Evolutionary conservation across 2,329 filamentous ascomycete species (phyloP), one percentile per base, ranked within the genome.

Genomic region (Arthrinium puccinioides): DNA sequence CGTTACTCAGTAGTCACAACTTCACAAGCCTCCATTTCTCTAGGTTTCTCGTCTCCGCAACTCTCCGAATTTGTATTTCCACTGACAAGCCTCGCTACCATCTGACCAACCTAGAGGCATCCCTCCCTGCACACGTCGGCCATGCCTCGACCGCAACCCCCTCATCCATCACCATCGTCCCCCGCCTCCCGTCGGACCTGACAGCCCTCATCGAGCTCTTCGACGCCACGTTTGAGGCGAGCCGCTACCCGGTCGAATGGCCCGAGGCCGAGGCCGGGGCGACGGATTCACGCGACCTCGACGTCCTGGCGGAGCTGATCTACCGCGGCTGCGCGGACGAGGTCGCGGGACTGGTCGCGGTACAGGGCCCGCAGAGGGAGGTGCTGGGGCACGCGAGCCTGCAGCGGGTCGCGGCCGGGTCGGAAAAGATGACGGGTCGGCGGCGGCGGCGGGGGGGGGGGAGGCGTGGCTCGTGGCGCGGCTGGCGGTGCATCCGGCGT

Each of bases 341-440:
- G 20, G 5, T 16, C n/a, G 20, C 31, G 13, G 23, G 13, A 8
- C 8, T 25, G 9, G 23, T 33, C 20, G 14, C 31, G 9, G 21
- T 11, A 15, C n/a, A 20, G 14, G 20, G 9, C 23, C 23, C 23
- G 28, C 28, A 13, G 10, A 14, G 25, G 10, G 25, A 19, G 21
- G n/a, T 36, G 11, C 33, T 36, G 23, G 33, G 33, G 16, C 33
- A 36, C 24, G 25, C 26, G 13, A 36, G 33, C 14, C 19, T 36
- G 18, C 24, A 24, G 25, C 33, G 24, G 4, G 33, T 36, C 13
- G 11, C 13, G 11, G 11, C 18, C 18, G 11, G 28, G 4, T 26
- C 33, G 16, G 25, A 4, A 11, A 14, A 27, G 25, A 14, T 14
- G 25, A 11, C 13, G 13, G 25, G 13, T 11, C 15, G 25, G 25